Base-by-base conservation (phyloP, 768 basidiomycete species). In the Termitomyces sp. region DNA sequence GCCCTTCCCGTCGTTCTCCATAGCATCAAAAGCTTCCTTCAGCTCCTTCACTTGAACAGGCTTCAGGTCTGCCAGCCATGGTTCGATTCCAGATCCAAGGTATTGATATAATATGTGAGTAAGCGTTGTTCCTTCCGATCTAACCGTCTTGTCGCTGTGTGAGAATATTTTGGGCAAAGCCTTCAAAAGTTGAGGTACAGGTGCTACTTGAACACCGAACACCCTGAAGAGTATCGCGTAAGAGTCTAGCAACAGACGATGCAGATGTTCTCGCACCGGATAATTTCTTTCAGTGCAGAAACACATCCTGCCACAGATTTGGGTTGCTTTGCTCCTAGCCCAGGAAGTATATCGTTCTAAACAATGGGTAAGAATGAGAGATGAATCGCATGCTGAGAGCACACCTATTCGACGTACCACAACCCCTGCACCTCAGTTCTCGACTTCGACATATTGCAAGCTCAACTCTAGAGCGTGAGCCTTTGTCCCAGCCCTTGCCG, bases 31-130 rank as follows among this genome's bases (percentile, higher is more conserved):
- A 0, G 85, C 79, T 66, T 98, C 96, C 64, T 91, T 92, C 64
- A 99, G 70, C 64, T 99, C 97, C 69, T 97, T 94, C 42, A 96
- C 85, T 70, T 98, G 97, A 3, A 99, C 94, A 1, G 96, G 94
- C 68, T 99, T 99, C 59, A 99, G 79, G 58, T 98, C 95, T 21
- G 82, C 75, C 21, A 99, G 75, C 77, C 85, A 92, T 46, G 91
- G 82, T 53, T 94, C 87, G 58, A 99, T 88, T 0, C 84, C 86
- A 52, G 83, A 64, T 30, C 92, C 96, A 60, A 98, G 85, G 68
- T 85, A 94, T 57, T 90, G 87, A 75, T 98, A 96, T 7, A 98
- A 71, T 0, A 75, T 73, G 63, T 88, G 85, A 0, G 84, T 78
- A 19, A 99, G 84, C 28, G 79, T 76, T 0, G 84, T 84, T 34